Base-by-base conservation (phyloP, 2,329 filamentous ascomycete species). In the Aspergillus pseudoterreus region DNA sequence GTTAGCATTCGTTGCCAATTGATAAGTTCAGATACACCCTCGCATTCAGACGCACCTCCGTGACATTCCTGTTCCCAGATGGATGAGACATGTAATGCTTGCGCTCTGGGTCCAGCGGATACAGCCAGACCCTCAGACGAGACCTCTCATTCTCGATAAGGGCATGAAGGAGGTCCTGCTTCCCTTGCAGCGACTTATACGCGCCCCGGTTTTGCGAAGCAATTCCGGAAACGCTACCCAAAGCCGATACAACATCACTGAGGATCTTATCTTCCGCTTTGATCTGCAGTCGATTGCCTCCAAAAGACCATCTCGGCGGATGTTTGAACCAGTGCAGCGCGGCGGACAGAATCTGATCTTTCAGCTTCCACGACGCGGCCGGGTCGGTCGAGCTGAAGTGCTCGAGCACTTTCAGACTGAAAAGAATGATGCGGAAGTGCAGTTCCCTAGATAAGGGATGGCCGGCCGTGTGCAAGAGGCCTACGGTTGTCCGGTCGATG, bases 371-470 rank as follows among this genome's bases (percentile, higher is more conserved):
- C 63, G 87, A 85, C 6, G 85, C 82, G 24, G 82, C 79, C 21
- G 86, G 79, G 39, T 84, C 84, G 21, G 82, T 68, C 4, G 76
- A 75, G 4, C 84, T 88, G 64, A 84, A 88, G 59, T 87, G 82
- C 56, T 82, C 84, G 47, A 97, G 73, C 8, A 97, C 82, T 55
- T 84, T 85, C 49, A 96, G 75, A 14, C 87, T 90, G 61, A 97
- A 89, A 3, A 96, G 74, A 11, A 97, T 75, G 49, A 95, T 83
- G 58, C 94, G 89, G 65, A 99, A 91, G 60, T 94, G 87, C n/a
- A 95, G 80, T 68, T 99, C 95, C 63, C 94, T 81, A 3, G 92
- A 88, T 67, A 99, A 82, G 11, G 94, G 92, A 66, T 99, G 94
- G 4, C 83, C 82, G 10, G 82, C 81, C 11, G 87, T 84, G 46